phyloP scores from a whole-genome alignment of 352 stramenopile species.

The Phytophthora sansomeana region DNA sequence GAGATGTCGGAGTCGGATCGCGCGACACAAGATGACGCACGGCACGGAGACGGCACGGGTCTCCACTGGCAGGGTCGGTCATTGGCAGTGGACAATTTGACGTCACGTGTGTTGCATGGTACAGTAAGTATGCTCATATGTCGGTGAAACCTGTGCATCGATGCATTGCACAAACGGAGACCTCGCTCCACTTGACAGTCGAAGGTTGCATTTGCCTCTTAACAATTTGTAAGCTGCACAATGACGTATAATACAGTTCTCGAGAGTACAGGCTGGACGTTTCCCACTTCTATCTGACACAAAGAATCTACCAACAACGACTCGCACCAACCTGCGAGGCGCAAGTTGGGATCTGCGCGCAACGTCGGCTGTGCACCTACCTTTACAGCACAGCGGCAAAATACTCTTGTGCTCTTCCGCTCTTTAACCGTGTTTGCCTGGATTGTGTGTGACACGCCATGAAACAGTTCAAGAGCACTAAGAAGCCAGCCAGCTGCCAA shows the following conservation, averaged over 20 bases:
- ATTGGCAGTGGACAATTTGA: slow-evolving; percentile 6
- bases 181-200: too few species aligned
- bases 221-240: too few species aligned
- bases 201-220: too few species aligned
- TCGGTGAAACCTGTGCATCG: not conserved
- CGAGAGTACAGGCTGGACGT: too few species aligned
- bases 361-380: too few species aligned
- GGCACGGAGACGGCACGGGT: not conserved
- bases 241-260: too few species aligned
- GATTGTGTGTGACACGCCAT: slow-evolving; percentile 27
- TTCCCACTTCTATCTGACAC: too few species aligned
- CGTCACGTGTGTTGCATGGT: slow-evolving; percentile 6
- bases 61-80: slow-evolving; percentile 3
- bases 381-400: not conserved
- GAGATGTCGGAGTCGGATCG: slow-evolving; percentile 15
- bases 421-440: slow-evolving; percentile 9
- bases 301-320: too few species aligned
- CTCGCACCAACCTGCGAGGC: too few species aligned
- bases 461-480: slow-evolving; percentile 24
- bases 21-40: slow-evolving; percentile 12
- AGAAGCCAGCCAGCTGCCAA: slow-evolving; percentile 39
- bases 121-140: not conserved
- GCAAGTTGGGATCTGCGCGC: too few species aligned
- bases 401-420: not conserved
- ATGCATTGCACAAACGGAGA: slow-evolving; percentile 1